Evolutionary conservation across 2,329 filamentous ascomycete genomes (phyloP).

Genomic region (Talaromyces sp.): DNA sequence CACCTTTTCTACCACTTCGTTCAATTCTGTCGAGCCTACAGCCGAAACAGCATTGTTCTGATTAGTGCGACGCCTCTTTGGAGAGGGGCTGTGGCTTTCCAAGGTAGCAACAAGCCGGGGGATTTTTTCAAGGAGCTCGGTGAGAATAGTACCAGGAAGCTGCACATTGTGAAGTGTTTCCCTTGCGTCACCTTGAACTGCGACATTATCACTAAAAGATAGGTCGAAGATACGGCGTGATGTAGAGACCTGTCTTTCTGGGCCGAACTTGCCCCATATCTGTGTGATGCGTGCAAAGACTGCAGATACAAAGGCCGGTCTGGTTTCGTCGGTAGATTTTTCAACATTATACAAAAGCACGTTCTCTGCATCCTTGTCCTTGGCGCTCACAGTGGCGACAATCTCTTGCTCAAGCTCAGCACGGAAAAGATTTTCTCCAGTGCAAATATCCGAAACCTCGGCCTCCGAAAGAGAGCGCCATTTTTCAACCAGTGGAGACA

Average conservation of each 20-base stretch:
- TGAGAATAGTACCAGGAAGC: slow-evolving; percentile 67
- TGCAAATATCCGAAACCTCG: slow-evolving; percentile 48
- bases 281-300: slow-evolving; percentile 64
- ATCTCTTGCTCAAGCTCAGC: slow-evolving; percentile 49
- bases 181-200: slow-evolving; percentile 36
- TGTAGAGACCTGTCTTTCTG: slow-evolving; percentile 30
- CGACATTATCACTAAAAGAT: slow-evolving; percentile 26
- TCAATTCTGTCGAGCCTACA: slow-evolving; percentile 59
- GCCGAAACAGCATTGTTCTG: slow-evolving; percentile 61
- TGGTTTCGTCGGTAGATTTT: slow-evolving; percentile 36
- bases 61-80: slow-evolving; percentile 75
- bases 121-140: slow-evolving; percentile 67
- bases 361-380: slow-evolving; percentile 54
- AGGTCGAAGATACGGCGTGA: slow-evolving; percentile 39
- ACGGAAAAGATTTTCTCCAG: slow-evolving; percentile 43
- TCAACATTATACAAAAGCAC: slow-evolving; percentile 48
- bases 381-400: slow-evolving; percentile 49
- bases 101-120: slow-evolving; percentile 65
- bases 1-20: slow-evolving; percentile 64
- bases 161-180: slow-evolving; percentile 68
- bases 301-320: slow-evolving; percentile 55
- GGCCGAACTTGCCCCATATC: slow-evolving; percentile 57
- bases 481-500: slow-evolving; percentile 68
- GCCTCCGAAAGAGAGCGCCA: slow-evolving; percentile 58
- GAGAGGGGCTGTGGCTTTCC: slow-evolving; percentile 64